Conservation (phyloP, 169 alveolate genomes). For the Plasmodium vivax region DNA sequence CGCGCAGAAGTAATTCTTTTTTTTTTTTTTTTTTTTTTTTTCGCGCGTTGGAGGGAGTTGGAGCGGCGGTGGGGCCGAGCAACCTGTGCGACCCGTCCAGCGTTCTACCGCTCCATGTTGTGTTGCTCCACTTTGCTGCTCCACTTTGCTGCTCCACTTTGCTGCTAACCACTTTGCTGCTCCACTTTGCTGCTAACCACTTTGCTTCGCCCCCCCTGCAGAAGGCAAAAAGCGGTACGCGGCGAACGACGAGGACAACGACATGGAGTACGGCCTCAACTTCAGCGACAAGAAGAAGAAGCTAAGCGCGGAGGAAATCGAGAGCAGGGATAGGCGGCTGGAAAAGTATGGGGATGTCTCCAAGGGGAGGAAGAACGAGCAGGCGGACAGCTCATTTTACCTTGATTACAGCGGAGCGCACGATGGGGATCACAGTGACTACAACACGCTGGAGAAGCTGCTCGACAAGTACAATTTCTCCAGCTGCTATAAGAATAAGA, state of each 20-base stretch:
- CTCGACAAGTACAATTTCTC: constrained; percentile 46
- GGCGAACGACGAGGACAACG: constrained; percentile 1
- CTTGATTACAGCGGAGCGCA: constrained; percentile 1
- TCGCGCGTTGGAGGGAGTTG: background rate
- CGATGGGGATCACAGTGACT: constrained; percentile 17
- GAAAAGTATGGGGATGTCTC: constrained; percentile 16
- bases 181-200: background rate
- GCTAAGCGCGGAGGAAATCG: constrained; percentile 47
- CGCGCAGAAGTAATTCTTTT: constrained; percentile 26
- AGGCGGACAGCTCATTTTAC: background rate
- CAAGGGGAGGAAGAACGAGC: constrained; percentile 13
- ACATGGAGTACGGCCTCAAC: background rate
- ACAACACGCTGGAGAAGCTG: constrained; percentile 17
- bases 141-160: background rate
- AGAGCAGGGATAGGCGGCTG: constrained; percentile 35
- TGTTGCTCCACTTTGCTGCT: background rate
- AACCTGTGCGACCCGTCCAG: background rate
- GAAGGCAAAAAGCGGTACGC: constrained; percentile 12
- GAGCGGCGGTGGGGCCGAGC: background rate
- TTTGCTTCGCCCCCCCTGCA: background rate
- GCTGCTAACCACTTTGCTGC: background rate
- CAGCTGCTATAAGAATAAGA: constrained; percentile 68
- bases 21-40: background rate
- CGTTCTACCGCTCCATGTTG: background rate
- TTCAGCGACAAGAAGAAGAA: constrained; percentile 37